Percentiles rank a stretch among this genome's conserved stretches.
Conservation (phyloP, 306 rosid genomes). For the Pyrus pyrifolia region DNA sequence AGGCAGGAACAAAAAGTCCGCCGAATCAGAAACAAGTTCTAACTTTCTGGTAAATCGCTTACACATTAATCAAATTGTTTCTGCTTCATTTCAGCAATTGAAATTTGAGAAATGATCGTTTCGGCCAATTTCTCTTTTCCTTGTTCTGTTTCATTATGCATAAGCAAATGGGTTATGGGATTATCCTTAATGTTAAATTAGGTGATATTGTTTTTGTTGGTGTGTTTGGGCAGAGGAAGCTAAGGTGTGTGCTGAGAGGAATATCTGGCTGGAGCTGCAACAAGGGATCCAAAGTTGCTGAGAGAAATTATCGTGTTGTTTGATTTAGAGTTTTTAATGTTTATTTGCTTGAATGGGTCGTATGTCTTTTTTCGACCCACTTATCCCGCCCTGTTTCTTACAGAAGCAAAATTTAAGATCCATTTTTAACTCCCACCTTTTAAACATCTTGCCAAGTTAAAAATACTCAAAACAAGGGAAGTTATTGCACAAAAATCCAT, state of each 20-base stretch:
- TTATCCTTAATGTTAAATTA: too few relatives aligned
- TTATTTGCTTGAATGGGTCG: not conserved
- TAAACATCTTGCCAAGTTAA: not conserved
- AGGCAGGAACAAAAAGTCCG: conserved; percentile 18
- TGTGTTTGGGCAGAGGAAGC: conserved; percentile 27
- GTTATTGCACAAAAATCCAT: not conserved
- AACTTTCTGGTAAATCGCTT: conserved; percentile 19
- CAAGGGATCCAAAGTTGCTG: conserved; percentile 1
- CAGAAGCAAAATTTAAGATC: not conserved
- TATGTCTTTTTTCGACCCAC: not conserved
- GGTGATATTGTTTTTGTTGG: not conserved
- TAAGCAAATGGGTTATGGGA: not conserved
- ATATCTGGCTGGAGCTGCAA: conserved; percentile 15
- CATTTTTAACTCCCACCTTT: not conserved
- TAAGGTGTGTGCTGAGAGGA: conserved; percentile 28
- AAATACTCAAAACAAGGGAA: not conserved
- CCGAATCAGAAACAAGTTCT: not conserved
- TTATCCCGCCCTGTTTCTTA: not conserved
- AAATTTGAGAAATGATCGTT: not conserved
- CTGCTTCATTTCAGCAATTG: not conserved
- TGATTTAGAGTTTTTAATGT: not conserved
- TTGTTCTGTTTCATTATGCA: not conserved
- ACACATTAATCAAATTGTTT: not conserved
- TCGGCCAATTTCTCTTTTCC: not conserved
- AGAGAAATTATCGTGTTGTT: not conserved